Percentiles rank a stretch among this genome's conserved stretches.
Evolutionary conservation across 176 grass and related monocot species (phyloP).

Genomic region (Tuctoria greenei): DNA sequence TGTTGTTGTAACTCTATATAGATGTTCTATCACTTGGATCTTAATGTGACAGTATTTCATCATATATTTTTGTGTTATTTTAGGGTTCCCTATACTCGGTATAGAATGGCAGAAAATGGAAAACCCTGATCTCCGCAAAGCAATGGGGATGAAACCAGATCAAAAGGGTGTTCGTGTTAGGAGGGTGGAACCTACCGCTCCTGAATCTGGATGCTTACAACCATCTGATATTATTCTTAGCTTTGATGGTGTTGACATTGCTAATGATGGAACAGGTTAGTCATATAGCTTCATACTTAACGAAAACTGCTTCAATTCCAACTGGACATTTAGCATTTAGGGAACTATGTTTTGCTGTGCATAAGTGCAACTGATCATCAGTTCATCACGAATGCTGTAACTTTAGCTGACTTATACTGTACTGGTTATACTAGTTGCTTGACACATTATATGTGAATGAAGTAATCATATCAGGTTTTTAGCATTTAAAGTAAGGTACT

Average conservation of each 20-base stretch:
- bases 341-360: constrained; percentile 14
- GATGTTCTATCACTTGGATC: constrained; percentile 6
- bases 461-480: not conserved
- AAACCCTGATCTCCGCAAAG: constrained; percentile 93
- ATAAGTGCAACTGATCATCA: not conserved
- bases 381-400: not conserved
- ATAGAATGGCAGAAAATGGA: constrained; percentile 99
- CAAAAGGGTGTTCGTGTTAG: constrained; percentile 96
- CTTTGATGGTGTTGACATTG: constrained; percentile 91
- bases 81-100: constrained; percentile 92
- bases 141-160: constrained; percentile 89
- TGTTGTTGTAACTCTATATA: too few relatives aligned
- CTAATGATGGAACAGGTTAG: constrained; percentile 90
- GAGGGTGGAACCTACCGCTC: constrained; percentile 89
- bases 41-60: constrained; percentile 5
- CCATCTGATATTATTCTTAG: constrained; percentile 96
- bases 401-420: not conserved
- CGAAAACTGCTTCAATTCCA: not conserved
- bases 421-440: not conserved
- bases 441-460: not conserved
- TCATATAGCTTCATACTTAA: not conserved
- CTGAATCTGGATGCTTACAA: constrained; percentile 68
- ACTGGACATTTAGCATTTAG: not conserved
- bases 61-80: constrained; percentile 20
- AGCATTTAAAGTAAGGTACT: too few relatives aligned